Evolutionary conservation across 805 yeast genomes (phyloP).

Genomic region (Candida peoriensis): DNA sequence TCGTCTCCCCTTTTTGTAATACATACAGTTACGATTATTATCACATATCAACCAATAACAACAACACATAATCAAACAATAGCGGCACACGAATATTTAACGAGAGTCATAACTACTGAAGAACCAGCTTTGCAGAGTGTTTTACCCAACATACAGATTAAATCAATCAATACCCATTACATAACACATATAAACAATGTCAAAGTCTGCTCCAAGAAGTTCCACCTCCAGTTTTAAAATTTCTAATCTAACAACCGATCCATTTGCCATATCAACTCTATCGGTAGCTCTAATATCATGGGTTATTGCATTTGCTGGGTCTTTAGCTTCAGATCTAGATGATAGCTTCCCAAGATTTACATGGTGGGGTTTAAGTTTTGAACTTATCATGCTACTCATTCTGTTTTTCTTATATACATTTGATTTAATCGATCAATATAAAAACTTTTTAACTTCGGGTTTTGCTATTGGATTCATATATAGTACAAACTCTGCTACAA

Average conservation of each 20-base stretch:
- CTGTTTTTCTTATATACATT: slow-evolving; percentile 50
- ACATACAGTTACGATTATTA: too few species aligned
- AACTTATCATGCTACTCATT: slow-evolving; percentile 53
- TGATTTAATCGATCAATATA: slow-evolving; percentile 66
- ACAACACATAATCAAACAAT: too few species aligned
- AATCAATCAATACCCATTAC: too few species aligned
- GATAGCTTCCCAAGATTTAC: slow-evolving; percentile 70
- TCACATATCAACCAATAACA: too few species aligned
- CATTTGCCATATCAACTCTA: slow-evolving; percentile 80
- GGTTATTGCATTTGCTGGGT: slow-evolving; percentile 86
- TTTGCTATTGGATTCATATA: slow-evolving; percentile 72
- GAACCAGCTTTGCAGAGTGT: too few species aligned
- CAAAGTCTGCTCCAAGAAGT: neutral
- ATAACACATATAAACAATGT: neutral
- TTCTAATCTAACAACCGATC: slow-evolving; percentile 67
- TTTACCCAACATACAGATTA: too few species aligned
- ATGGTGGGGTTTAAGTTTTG: slow-evolving; percentile 95
- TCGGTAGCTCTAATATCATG: slow-evolving; percentile 74
- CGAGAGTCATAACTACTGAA: too few species aligned
- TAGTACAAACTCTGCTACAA: slow-evolving; percentile 78
- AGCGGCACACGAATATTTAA: too few species aligned
- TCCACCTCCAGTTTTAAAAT: slow-evolving; percentile 20
- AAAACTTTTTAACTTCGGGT: slow-evolving; percentile 37
- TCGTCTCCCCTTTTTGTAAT: too few species aligned
- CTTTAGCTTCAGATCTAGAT: slow-evolving; percentile 47